Evolutionary conservation across 192 early-diverging fungal species (phyloP).

Genomic region (Backusella westeae): DNA sequence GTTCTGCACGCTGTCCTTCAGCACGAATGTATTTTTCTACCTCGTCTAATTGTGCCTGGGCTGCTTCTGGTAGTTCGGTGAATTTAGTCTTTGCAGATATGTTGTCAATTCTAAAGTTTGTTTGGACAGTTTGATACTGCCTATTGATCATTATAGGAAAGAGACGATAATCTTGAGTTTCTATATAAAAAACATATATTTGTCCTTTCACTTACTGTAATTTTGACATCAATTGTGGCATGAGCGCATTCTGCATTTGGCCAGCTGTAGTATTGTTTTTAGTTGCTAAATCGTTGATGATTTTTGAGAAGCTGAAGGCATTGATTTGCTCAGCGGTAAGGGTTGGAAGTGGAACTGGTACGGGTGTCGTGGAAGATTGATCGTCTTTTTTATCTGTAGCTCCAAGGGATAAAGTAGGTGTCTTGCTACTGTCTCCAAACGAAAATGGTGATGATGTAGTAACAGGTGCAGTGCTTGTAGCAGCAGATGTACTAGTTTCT

Average conservation of each 20-base stretch:
- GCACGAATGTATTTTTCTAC: conserved; percentile 28
- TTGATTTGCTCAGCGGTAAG: not conserved
- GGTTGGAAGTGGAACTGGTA: conserved; percentile 4
- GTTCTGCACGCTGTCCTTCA: conserved; percentile 26
- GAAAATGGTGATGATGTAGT: conserved; percentile 1
- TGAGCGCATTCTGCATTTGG: not conserved
- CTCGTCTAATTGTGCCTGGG: conserved; percentile 27
- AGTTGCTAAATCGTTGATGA: conserved; percentile 10
- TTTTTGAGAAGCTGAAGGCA: conserved; percentile 9
- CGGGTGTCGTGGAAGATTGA: not conserved
- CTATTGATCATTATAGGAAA: conserved; percentile 1
- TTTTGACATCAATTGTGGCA: not conserved
- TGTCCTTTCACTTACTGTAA: conserved; percentile 1
- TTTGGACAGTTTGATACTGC: conserved; percentile 17
- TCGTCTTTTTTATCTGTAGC: not conserved
- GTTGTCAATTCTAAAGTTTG: conserved; percentile 28
- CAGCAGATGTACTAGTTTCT: not conserved
- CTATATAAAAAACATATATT: not conserved
- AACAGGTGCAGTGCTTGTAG: not conserved
- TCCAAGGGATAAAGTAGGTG: not conserved
- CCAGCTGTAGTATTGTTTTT: not conserved
- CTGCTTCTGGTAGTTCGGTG: conserved; percentile 29
- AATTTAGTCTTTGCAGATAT: conserved; percentile 22
- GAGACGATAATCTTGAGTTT: not conserved
- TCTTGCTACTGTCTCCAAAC: conserved; percentile 4